Conservation (phyloP, 352 stramenopile species). For the Globisporangium takayamanum region DNA sequence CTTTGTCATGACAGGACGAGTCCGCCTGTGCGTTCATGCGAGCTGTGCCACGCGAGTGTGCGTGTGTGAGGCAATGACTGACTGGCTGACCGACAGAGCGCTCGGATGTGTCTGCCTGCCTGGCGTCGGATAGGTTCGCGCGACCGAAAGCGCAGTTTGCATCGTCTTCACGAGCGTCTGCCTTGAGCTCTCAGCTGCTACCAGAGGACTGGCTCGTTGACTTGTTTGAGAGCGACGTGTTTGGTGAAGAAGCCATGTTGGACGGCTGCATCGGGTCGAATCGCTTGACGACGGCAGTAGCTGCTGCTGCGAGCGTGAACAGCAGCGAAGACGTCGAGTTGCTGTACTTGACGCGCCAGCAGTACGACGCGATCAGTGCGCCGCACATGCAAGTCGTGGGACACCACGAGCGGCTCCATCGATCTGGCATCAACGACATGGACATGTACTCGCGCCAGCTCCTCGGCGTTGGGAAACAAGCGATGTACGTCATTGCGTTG, state of each 20-base stretch:
- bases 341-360: conserved; percentile 20
- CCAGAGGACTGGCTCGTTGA: conserved; percentile 17
- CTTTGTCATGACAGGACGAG: conserved; percentile 23
- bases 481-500: conserved; percentile 3
- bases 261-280: conserved; percentile 9
- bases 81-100: too few species aligned
- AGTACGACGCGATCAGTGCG: conserved; percentile 5
- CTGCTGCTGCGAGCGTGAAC: not conserved
- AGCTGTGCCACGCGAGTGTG: not conserved
- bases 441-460: conserved; percentile 4
- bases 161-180: not conserved
- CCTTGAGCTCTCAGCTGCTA: not conserved
- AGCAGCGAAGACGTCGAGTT: conserved; percentile 9
- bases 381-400: conserved; percentile 3
- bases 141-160: conserved; percentile 3
- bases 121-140: conserved; percentile 1
- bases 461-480: conserved; percentile 1
- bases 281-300: conserved; percentile 21
- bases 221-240: conserved; percentile 30
- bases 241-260: conserved; percentile 34
- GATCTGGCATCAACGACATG: not conserved
- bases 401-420: not conserved
- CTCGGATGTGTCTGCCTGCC: too few species aligned
- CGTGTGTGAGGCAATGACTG: not conserved
- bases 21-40: conserved; percentile 21